These are phyloP conservation scores for Citrullus amarus DNA, from an alignment of 306 rosid species.

Conservation along the genomic window DNA sequence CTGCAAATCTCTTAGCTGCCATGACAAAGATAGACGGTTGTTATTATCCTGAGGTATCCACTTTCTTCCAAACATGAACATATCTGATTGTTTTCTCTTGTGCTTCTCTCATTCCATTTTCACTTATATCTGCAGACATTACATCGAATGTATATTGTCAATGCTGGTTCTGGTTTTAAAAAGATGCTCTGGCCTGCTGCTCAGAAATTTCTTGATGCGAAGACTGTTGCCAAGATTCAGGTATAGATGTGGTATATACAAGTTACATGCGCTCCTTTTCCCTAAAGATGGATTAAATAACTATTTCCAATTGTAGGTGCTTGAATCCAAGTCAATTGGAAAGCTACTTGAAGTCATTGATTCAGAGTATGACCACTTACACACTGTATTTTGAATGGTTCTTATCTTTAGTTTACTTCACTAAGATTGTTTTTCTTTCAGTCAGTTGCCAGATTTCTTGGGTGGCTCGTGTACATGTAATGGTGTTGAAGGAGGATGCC, in stretches of 20 bases:
- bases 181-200: slow-evolving; percentile 99
- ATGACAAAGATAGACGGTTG: slow-evolving; percentile 66
- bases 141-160: slow-evolving; percentile 80
- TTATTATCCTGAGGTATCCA: slow-evolving; percentile 89
- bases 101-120: background rate
- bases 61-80: background rate
- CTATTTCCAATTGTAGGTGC: slow-evolving; percentile 41
- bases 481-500: slow-evolving; percentile 72
- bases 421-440: slow-evolving; percentile 24
- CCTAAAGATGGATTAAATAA: slow-evolving; percentile 14
- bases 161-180: slow-evolving; percentile 94
- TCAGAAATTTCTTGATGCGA: slow-evolving; percentile 69
- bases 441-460: slow-evolving; percentile 89
- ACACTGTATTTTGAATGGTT: background rate
- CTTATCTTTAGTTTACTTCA: slow-evolving; percentile 9
- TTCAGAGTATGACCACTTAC: slow-evolving; percentile 40
- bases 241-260: slow-evolving; percentile 26
- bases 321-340: slow-evolving; percentile 50
- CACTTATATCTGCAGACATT: slow-evolving; percentile 43
- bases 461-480: slow-evolving; percentile 88
- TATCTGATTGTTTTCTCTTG: background rate
- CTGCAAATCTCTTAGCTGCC: slow-evolving; percentile 70
- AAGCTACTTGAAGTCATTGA: slow-evolving; percentile 74
- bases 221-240: slow-evolving; percentile 83
- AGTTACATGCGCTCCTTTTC: background rate